A percentile compares a stretch with the other conserved stretches of the same genome.
These are phyloP conservation scores for Talaromyces verruculosus DNA, from an alignment of 2,329 filamentous ascomycete species.

Conservation along the genomic window DNA sequence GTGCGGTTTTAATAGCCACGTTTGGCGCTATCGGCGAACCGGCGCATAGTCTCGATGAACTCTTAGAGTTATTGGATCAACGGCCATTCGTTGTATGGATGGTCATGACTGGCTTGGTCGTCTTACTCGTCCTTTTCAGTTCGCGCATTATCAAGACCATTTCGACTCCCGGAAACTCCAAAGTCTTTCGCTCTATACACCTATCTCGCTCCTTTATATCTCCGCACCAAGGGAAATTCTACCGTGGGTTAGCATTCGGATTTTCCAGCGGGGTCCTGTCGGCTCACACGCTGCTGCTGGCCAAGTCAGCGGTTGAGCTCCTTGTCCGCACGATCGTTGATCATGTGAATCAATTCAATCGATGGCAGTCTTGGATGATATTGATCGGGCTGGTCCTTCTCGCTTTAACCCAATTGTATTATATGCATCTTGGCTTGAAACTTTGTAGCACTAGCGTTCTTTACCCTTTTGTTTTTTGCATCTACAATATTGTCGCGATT, in stretches of 20 bases:
- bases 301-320: slow-evolving; percentile 94
- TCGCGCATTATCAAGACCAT: slow-evolving; percentile 49
- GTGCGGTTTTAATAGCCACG: slow-evolving; percentile 86
- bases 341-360: slow-evolving; percentile 86
- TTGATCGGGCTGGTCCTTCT: slow-evolving; percentile 76
- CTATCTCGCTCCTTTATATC: slow-evolving; percentile 39
- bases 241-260: slow-evolving; percentile 83
- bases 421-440: slow-evolving; percentile 89
- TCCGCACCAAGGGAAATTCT: slow-evolving; percentile 68
- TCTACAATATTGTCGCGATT: slow-evolving; percentile 99
- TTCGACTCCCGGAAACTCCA: slow-evolving; percentile 34
- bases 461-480: slow-evolving; percentile 96
- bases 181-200: slow-evolving; percentile 46
- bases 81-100: slow-evolving; percentile 86
- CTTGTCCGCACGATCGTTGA: slow-evolving; percentile 84
- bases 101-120: slow-evolving; percentile 71
- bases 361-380: slow-evolving; percentile 93
- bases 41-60: slow-evolving; percentile 79
- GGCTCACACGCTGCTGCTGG: slow-evolving; percentile 86
- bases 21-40: slow-evolving; percentile 94
- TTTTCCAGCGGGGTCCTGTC: slow-evolving; percentile 89
- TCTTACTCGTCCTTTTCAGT: slow-evolving; percentile 64
- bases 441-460: slow-evolving; percentile 92
- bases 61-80: slow-evolving; percentile 72
- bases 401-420: slow-evolving; percentile 89